These are phyloP conservation scores for Lentinula novae-zelandiae DNA, from an alignment of 1,284 basidiomycete genomes.

Conservation along the genomic window DNA sequence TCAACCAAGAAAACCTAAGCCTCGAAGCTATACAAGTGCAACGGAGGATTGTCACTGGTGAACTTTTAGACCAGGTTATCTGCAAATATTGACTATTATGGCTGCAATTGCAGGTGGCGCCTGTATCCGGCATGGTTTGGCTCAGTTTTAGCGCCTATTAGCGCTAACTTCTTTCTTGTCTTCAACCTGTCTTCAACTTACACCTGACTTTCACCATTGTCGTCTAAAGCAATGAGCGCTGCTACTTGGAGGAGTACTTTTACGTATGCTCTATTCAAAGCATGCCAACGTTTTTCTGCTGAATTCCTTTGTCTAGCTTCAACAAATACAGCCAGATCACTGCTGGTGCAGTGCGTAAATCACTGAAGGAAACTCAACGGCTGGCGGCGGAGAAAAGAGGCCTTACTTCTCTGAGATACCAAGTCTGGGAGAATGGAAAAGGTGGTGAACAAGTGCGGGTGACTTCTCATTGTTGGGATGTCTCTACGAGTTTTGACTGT, in stretches of 20 bases:
- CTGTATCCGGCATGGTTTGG: no score
- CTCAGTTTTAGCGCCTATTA: no score
- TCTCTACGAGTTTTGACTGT: neutral
- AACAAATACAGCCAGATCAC: conserved; percentile 93
- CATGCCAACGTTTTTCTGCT: neutral
- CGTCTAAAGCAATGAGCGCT: conserved; percentile 51
- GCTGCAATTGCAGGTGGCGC: no score
- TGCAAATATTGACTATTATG: no score
- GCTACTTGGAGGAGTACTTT: conserved; percentile 72
- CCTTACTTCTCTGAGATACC: conserved; percentile 70
- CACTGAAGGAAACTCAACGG: conserved; percentile 79
- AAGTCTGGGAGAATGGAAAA: conserved; percentile 81
- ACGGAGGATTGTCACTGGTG: no score
- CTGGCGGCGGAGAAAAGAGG: conserved; percentile 83
- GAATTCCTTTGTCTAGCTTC: conserved; percentile 51
- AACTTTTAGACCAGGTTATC: no score
- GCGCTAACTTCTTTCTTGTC: no score
- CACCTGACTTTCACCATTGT: neutral
- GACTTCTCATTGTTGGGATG: neutral
- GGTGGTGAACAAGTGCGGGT: conserved; percentile 68
- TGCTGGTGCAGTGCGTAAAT: conserved; percentile 80
- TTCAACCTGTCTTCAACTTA: neutral
- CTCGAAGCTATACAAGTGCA: no score
- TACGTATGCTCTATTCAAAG: conserved; percentile 44
- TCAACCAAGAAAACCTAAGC: no score